Base-by-base conservation (phyloP, 2,329 filamentous ascomycete genomes). In the Drechslera avenae region DNA sequence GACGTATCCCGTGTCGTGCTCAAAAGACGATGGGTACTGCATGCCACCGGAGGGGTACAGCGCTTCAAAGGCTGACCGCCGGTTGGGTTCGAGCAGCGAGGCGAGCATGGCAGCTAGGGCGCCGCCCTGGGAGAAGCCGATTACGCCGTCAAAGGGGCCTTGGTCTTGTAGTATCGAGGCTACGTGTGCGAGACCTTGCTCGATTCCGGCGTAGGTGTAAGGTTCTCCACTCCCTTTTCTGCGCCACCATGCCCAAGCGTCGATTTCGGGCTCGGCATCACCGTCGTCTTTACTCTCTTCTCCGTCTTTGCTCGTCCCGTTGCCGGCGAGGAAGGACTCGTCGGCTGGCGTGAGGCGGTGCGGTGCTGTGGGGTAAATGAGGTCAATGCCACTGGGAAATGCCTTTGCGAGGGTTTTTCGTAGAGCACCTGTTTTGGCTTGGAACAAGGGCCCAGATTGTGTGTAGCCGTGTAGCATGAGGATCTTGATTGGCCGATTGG, bases 211-310 rank as follows among this genome's bases (percentile, higher is more conserved):
- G 73, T 96, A 97, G 3, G 54, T 60, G 48, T 75, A 78, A 2
- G 75, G 73, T 18, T 81, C 73, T 1, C 79, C 52, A 4, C 35
- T 28, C 33, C 87, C 86, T 62, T 90, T 81, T 28, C 81, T 84
- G 45, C 83, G 83, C 81, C 90, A 97, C 93, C 93, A 97, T 10
- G 84, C 89, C 81, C 86, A 96, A 3, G 85, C 82, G 65, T 94
- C 89, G 16, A 81, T 76, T 37, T 83, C 79, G 34, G 82, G 78
- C 3, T 78, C 75, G 4, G 75, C 73, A 3, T 75, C 76, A 5
- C 21, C 17, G 23, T 59, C 66, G 10, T 75, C 73, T 3, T 75
- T 76, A 7, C 32, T 37, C n/a, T 61, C 67, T 9, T 75, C 76
- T 34, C 39, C 45, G n/a, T 50, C 56, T 17, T 50, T 55, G 5